Percentiles rank a stretch among this genome's conserved stretches.
phyloP scores from a whole-genome alignment of 176 grass and related monocot genomes.

The Eremochloa ophiuroides region DNA sequence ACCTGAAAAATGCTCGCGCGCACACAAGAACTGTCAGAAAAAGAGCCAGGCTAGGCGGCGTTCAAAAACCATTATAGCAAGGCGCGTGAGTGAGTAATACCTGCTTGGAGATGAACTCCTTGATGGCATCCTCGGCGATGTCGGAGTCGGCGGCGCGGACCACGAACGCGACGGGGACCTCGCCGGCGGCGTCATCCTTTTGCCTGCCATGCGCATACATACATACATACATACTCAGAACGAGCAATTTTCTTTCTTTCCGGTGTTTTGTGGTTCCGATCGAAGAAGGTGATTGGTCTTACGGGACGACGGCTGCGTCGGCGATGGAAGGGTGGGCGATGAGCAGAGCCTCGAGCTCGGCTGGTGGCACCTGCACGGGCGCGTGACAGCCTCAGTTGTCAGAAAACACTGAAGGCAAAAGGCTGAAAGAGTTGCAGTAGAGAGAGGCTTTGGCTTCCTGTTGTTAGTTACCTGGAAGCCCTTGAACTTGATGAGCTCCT shows the following conservation, averaged over 20 bases:
- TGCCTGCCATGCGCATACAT: constrained; percentile 43
- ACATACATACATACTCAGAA: neutral
- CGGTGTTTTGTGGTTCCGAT: neutral
- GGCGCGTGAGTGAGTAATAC: constrained; percentile 3
- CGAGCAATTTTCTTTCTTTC: neutral
- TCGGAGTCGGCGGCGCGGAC: constrained; percentile 52
- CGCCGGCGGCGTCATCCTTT: constrained; percentile 70
- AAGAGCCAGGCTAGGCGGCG: neutral
- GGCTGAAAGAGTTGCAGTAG: neutral
- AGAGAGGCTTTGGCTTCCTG: too few species aligned
- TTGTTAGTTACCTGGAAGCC: constrained; percentile 93
- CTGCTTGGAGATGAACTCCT: constrained; percentile 88
- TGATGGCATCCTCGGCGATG: constrained; percentile 69
- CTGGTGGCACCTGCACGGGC: constrained; percentile 66
- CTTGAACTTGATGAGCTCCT: constrained; percentile 99
- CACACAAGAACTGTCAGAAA: neutral
- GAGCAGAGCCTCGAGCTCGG: constrained; percentile 90
- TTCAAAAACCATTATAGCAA: neutral
- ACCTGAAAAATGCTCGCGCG: constrained; percentile 36
- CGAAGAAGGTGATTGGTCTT: neutral
- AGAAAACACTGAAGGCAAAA: neutral
- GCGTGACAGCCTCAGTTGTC: neutral
- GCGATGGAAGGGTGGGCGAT: constrained; percentile 63
- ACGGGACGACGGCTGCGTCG: constrained; percentile 91
- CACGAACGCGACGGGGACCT: constrained; percentile 91